phyloP scores from a whole-genome alignment of 139 green algal genomes.

The Tetraselmis striata region DNA sequence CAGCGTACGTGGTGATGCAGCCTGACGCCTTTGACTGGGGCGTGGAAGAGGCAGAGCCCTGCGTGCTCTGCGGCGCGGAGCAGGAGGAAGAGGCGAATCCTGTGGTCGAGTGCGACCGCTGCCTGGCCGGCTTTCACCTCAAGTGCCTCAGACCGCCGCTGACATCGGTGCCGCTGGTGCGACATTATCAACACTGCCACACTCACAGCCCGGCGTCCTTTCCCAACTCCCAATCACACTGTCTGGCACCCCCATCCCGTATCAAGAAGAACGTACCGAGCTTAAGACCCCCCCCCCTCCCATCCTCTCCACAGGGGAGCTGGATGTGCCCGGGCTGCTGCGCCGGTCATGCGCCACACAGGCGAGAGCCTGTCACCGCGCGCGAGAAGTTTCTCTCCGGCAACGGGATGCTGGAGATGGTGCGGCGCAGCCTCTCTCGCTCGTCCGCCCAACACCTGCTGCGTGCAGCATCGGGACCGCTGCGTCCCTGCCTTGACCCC shows the following conservation, averaged over 20 bases:
- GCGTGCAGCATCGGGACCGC: too few relatives aligned
- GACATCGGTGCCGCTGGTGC: constrained; percentile 58
- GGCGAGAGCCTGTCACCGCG: constrained; percentile 15
- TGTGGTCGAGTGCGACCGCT: constrained; percentile 85
- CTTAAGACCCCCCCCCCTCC: background rate
- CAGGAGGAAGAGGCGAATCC: constrained; percentile 14
- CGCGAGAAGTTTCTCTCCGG: constrained; percentile 46
- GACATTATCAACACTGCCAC: constrained; percentile 7
- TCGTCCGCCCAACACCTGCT: too few relatives aligned
- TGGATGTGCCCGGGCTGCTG: constrained; percentile 65
- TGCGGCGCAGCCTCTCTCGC: background rate
- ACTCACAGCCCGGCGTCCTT: too few relatives aligned
- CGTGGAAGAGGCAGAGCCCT: constrained; percentile 13
- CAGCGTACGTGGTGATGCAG: background rate
- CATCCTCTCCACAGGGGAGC: constrained; percentile 31
- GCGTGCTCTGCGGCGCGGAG: constrained; percentile 21
- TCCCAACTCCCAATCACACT: too few relatives aligned
- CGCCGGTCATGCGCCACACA: constrained; percentile 5
- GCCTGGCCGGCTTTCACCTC: constrained; percentile 81
- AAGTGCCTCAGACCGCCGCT: constrained; percentile 72
- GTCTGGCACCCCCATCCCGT: too few relatives aligned
- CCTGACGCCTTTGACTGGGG: background rate
- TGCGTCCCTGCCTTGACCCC: too few relatives aligned
- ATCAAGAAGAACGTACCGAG: background rate
- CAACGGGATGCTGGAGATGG: constrained; percentile 30